These are phyloP conservation scores for Solanum medicagineum DNA, from an alignment of 257 asterid genomes.

Conservation along the genomic window DNA sequence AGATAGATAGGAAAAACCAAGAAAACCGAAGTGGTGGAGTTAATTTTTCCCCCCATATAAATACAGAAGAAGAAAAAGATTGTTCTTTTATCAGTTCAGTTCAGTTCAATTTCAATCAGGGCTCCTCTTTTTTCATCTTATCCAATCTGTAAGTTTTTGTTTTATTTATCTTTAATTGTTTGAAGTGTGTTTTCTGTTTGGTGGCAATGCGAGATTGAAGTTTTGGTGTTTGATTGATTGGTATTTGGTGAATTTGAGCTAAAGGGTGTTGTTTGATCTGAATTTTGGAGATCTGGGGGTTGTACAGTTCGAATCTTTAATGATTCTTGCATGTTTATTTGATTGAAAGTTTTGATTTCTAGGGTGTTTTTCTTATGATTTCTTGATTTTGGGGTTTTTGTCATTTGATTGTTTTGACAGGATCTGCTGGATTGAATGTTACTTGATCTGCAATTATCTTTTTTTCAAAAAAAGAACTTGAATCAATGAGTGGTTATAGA, in stretches of 20 bases:
- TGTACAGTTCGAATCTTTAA: not conserved
- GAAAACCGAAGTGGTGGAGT: not conserved
- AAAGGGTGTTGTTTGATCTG: constrained; percentile 51
- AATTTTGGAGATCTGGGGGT: constrained; percentile 45
- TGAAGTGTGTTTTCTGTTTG: not conserved
- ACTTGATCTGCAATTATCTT: not conserved
- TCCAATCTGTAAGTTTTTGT: constrained; percentile 55
- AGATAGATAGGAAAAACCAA: not conserved
- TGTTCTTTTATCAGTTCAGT: constrained; percentile 3
- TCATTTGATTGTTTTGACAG: not conserved
- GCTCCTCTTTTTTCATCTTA: constrained; percentile 16
- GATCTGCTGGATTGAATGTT: constrained; percentile 7
- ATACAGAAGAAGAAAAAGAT: not conserved
- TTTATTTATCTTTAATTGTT: not conserved
- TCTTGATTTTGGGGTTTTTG: not conserved
- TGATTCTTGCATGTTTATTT: constrained; percentile 18
- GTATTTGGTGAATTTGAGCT: constrained; percentile 8
- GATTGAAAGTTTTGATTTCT: constrained; percentile 18
- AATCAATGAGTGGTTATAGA: constrained; percentile 14
- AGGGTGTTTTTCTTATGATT: not conserved
- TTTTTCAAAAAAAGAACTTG: too few relatives aligned
- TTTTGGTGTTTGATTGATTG: constrained; percentile 14
- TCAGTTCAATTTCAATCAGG: constrained; percentile 24
- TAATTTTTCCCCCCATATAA: not conserved
- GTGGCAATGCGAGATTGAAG: constrained; percentile 33